phyloP scores from a whole-genome alignment of 345 rosid genomes.

The Corymbia maculata region DNA sequence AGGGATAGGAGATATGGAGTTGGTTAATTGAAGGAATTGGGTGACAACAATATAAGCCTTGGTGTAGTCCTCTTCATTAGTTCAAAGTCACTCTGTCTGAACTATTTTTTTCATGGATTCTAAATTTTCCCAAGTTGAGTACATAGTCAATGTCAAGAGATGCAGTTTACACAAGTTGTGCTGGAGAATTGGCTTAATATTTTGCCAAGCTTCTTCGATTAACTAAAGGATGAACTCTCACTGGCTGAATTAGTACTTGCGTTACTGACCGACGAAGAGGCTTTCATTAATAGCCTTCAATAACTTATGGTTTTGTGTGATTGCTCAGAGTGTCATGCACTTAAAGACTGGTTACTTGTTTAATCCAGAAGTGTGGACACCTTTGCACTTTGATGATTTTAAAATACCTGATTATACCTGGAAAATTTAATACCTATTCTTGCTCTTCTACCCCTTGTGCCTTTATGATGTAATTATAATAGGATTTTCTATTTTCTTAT shows the following conservation, averaged over 20 bases:
- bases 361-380: background rate
- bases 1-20: background rate
- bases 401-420: background rate
- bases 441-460: background rate
- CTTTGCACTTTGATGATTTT: background rate
- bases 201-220: background rate
- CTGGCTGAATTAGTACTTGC: background rate
- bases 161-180: background rate
- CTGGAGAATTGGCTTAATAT: background rate
- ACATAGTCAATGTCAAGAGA: background rate
- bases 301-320: background rate
- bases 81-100: background rate
- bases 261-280: background rate
- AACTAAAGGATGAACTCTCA: background rate
- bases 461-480: background rate
- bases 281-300: background rate
- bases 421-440: background rate
- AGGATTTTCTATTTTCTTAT: background rate
- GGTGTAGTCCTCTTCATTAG: background rate
- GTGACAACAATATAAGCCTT: background rate
- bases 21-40: background rate
- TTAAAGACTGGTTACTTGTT: background rate
- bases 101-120: background rate
- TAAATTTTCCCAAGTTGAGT: background rate
- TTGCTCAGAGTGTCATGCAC: background rate